Evolutionary conservation across 768 basidiomycete genomes (phyloP), one percentile per base, ranked within the genome.

Genomic region (Infundibulicybe gibba): DNA sequence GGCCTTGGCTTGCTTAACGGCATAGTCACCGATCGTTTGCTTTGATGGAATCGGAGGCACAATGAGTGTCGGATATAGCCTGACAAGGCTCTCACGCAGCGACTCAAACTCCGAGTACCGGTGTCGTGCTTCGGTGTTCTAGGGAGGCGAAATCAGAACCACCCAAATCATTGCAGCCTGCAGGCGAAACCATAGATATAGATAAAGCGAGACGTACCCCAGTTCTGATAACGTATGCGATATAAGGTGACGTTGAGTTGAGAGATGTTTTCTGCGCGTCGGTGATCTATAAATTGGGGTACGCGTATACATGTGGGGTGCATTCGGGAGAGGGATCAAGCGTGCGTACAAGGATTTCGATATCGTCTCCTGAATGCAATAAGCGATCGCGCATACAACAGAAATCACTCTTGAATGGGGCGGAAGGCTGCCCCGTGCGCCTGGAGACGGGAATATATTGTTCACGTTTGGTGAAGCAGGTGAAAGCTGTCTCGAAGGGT

Each of bases 21-120:
- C 97, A 72, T 99, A 99, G 58, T 98, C 97, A 6, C 91, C 83
- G 33, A 99, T 75, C 1, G 88, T 87, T 68, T 98, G 93, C 68
- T 99, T 98, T 1, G 90, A 94, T 2, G 97, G 97, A 44, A 99
- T 97, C 37, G 97, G 97, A 2, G 97, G 95, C 50, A 99, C 87
- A 58, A 99, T 98, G 55, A 94, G 70, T 8, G 94, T 97, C 0
- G 97, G 97, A 63, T 99, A 97, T 39, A 99, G 75, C 59, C 84
- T 92, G 43, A 82, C 76, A 41, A 99, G 79, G 51, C 77, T 87
- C 44, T 78, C 76, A 43, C 97, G 84, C 34, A 99, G 73, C 17
- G 92, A 93, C 67, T 97, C 93, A 65, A 99, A 99, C 63, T 98
- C 94, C 2, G 95, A 98, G 66, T 99, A 99, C 35, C 97, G 83